Evolutionary conservation across 2,329 filamentous ascomycete species (phyloP).

Genomic region (Monilinia fructigena): DNA sequence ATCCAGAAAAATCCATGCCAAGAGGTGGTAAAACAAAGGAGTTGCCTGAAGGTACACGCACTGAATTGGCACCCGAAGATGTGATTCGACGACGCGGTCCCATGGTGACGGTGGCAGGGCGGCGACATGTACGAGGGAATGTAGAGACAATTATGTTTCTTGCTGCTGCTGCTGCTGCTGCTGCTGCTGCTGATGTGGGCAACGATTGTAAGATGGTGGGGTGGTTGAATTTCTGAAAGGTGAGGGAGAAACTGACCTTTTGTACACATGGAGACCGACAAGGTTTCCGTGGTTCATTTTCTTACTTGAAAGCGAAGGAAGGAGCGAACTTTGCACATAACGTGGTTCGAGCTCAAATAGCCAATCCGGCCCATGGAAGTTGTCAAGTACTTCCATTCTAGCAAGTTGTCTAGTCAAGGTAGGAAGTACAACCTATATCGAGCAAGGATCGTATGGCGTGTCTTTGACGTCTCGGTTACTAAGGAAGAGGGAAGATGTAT

Average conservation of each 20-base stretch:
- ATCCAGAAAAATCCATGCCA: not conserved
- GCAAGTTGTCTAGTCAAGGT: too few species aligned
- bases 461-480: too few species aligned
- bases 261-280: not conserved
- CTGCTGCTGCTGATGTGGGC: not conserved
- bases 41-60: not conserved
- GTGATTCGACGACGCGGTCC: not conserved
- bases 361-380: too few species aligned
- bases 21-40: not conserved
- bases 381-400: too few species aligned
- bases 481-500: too few species aligned
- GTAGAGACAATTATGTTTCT: not conserved
- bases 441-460: too few species aligned
- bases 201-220: conserved; percentile 41
- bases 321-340: not conserved
- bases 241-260: not conserved
- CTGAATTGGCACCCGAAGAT: not conserved
- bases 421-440: too few species aligned
- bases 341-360: not conserved
- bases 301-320: not conserved
- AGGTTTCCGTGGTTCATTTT: not conserved
- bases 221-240: not conserved
- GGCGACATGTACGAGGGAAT: too few species aligned
- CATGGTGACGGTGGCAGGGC: not conserved
- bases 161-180: not conserved